Conservation (phyloP, 1,284 basidiomycete species). For the Cutaneotrichosporon daszewskae region DNA sequence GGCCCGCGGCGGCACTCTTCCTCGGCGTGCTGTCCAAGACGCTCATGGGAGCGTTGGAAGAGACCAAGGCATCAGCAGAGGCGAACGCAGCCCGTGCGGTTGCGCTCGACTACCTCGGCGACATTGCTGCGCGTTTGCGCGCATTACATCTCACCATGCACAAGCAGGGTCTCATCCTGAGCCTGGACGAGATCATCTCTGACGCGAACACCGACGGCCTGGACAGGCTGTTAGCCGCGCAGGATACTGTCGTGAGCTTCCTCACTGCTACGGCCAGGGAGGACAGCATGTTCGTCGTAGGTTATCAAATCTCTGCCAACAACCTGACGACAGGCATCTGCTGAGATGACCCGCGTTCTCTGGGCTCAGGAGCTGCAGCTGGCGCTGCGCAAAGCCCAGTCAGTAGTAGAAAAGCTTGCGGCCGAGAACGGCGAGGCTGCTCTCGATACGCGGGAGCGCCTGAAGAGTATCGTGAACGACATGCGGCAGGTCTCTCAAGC, state of each 20-base stretch:
- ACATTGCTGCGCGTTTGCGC: slow-evolving; percentile 78
- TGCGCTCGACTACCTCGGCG: slow-evolving; percentile 85
- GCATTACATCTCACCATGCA: slow-evolving; percentile 43
- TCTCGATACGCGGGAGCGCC: slow-evolving; percentile 18
- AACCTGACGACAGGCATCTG: slow-evolving; percentile 20
- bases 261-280: slow-evolving; percentile 26
- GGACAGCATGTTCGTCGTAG: slow-evolving; percentile 33
- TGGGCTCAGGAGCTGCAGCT: slow-evolving; percentile 37
- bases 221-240: slow-evolving; percentile 52
- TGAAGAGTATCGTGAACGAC: slow-evolving; percentile 19
- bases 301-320: slow-evolving; percentile 1
- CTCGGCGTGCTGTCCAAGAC: slow-evolving; percentile 70
- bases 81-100: slow-evolving; percentile 76
- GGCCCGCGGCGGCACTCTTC: slow-evolving; percentile 84
- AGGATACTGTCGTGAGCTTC: slow-evolving; percentile 51
- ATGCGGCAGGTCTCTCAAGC: slow-evolving; percentile 21
- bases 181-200: slow-evolving; percentile 66
- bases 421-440: slow-evolving; percentile 23
- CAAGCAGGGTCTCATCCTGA: slow-evolving; percentile 35
- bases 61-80: slow-evolving; percentile 67
- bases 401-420: slow-evolving; percentile 27
- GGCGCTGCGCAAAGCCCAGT: slow-evolving; percentile 22
- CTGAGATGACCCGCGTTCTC: slow-evolving; percentile 29
- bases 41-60: slow-evolving; percentile 77
- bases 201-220: slow-evolving; percentile 55